phyloP scores from a whole-genome alignment of 306 rosid genomes.

The Prunus persica region Prunus_persica_NCBIv2 NC_034010.1:23908501-23909000 shows the following conservation, averaged over 20 bases:
- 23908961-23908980: conserved; percentile 24
- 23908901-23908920: conserved; percentile 65
- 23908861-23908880: conserved; percentile 74
- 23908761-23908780: background rate
- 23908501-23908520: too few species aligned
- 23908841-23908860: conserved; percentile 72
- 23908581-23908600: conserved; percentile 25
- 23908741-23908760: background rate
- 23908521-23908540: too few species aligned
- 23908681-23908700: background rate
- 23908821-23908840: conserved; percentile 53
- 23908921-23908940: conserved; percentile 76
- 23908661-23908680: background rate
- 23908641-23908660: background rate
- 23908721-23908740: conserved; percentile 5
- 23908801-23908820: conserved; percentile 34
- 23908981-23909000: conserved; percentile 36
- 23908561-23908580: conserved; percentile 38
- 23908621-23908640: background rate
- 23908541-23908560: background rate
- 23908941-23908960: conserved; percentile 29
- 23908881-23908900: conserved; percentile 87
- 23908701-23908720: background rate
- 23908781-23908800: conserved; percentile 2
- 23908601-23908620: background rate